A percentile compares a stretch with the other conserved stretches of the same genome.
Conservation (phyloP, 2,329 filamentous ascomycete species). For the Ceratocystis huliohia region DNA sequence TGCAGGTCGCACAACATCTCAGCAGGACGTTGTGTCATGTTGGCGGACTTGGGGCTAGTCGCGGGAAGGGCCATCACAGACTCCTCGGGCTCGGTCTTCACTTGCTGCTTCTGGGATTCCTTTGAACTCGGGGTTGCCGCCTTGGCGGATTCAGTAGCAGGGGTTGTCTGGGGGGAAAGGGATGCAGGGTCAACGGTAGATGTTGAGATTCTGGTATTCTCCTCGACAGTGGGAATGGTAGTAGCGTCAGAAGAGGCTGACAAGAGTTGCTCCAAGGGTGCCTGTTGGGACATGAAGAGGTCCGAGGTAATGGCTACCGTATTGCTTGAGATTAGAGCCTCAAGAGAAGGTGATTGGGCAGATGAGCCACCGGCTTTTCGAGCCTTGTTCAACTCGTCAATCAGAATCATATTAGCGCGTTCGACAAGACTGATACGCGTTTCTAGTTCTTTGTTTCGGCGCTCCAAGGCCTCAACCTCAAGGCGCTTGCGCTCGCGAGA, state of each 20-base stretch:
- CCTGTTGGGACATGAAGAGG: conserved; percentile 37
- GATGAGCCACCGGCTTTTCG: conserved; percentile 33
- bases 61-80: conserved; percentile 13
- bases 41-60: conserved; percentile 46
- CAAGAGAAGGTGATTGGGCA: conserved; percentile 33
- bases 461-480: conserved; percentile 76
- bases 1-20: conserved; percentile 99
- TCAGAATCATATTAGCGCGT: conserved; percentile 37
- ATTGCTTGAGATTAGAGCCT: conserved; percentile 32
- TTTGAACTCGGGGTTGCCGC: conserved; percentile 10
- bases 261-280: conserved; percentile 25
- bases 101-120: conserved; percentile 25
- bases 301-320: conserved; percentile 41
- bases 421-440: conserved; percentile 48
- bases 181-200: conserved; percentile 49
- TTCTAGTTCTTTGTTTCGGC: conserved; percentile 59
- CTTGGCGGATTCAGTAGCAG: conserved; percentile 30
- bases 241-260: conserved; percentile 21
- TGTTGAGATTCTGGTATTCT: conserved; percentile 25
- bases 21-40: conserved; percentile 99
- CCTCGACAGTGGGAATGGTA: neutral
- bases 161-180: conserved; percentile 44
- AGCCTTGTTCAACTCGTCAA: conserved; percentile 39
- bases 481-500: conserved; percentile 84
- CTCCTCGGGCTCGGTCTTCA: conserved; percentile 21